A percentile compares a stretch with the other conserved stretches of the same genome.
These are phyloP conservation scores for Ophiostoma angusticollis DNA, from an alignment of 2,329 filamentous ascomycete species.

Conservation along the genomic window DNA sequence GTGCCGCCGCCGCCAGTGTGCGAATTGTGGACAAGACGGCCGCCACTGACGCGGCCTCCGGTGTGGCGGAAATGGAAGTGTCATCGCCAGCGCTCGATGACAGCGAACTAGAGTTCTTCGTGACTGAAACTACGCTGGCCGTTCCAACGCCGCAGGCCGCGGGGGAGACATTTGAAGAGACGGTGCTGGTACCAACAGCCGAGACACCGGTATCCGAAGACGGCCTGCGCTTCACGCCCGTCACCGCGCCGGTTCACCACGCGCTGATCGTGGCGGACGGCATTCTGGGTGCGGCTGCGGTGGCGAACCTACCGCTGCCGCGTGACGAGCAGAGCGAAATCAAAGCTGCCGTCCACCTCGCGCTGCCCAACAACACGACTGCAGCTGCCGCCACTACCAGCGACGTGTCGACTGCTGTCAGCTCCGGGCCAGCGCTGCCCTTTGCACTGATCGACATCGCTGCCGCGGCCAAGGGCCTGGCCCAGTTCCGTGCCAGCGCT, in stretches of 20 bases:
- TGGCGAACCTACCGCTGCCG: conserved; percentile 31
- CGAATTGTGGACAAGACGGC: neutral
- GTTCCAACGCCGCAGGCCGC: conserved; percentile 31
- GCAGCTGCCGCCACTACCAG: neutral
- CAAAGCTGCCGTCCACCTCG: conserved; percentile 43
- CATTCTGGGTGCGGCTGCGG: conserved; percentile 49
- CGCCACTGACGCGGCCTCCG: conserved; percentile 18
- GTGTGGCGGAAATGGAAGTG: conserved; percentile 46
- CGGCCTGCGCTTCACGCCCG: conserved; percentile 40
- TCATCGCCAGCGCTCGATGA: conserved; percentile 49
- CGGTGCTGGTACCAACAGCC: conserved; percentile 62
- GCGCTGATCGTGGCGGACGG: conserved; percentile 63
- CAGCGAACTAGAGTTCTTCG: conserved; percentile 51
- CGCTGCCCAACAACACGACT: conserved; percentile 26
- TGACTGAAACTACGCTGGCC: conserved; percentile 30
- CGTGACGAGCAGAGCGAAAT: conserved; percentile 29
- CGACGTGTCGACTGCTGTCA: too few relatives aligned
- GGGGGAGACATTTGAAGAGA: conserved; percentile 41
- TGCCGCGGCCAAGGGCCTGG: conserved; percentile 49
- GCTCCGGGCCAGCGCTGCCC: conserved; percentile 24
- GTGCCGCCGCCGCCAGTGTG: conserved; percentile 16
- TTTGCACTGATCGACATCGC: conserved; percentile 51
- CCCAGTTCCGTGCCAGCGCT: conserved; percentile 55
- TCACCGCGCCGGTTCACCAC: conserved; percentile 76
- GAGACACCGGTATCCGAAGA: conserved; percentile 52